Percentiles rank a stretch among this genome's conserved stretches.
Conservation (phyloP, 352 stramenopile genomes). For the Lagenidium giganteum region DNA sequence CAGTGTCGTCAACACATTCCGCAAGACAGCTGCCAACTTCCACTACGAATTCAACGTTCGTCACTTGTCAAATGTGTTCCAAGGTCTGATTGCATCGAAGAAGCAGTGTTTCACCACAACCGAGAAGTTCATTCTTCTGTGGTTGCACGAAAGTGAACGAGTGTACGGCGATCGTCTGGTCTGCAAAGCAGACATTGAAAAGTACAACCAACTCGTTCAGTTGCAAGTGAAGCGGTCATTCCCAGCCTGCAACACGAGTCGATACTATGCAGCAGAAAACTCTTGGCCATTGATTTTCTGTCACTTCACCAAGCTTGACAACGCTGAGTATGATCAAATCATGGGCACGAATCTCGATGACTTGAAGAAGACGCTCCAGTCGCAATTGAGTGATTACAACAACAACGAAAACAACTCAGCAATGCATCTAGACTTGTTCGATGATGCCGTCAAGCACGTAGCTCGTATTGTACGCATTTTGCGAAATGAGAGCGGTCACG, state of each 20-base stretch:
- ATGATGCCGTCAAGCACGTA: constrained; percentile 96
- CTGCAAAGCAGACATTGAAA: constrained; percentile 88
- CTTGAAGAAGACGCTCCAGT: constrained; percentile 86
- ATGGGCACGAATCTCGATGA: constrained; percentile 85
- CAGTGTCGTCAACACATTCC: constrained; percentile 87
- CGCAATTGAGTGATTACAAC: constrained; percentile 92
- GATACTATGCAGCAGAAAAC: constrained; percentile 93
- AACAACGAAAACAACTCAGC: constrained; percentile 94
- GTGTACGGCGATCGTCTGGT: constrained; percentile 95
- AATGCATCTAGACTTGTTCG: constrained; percentile 96
- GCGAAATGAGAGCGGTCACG: constrained; percentile 85
- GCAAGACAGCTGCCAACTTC: constrained; percentile 96
- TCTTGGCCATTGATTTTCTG: constrained; percentile 95
- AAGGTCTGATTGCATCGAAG: constrained; percentile 92
- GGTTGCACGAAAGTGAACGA: constrained; percentile 95
- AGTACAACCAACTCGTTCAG: constrained; percentile 93
- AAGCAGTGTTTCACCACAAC: constrained; percentile 88
- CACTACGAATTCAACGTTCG: constrained; percentile 98
- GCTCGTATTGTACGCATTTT: constrained; percentile 94
- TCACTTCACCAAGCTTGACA: constrained; percentile 93
- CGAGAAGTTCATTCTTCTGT: constrained; percentile 94
- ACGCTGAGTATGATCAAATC: constrained; percentile 93
- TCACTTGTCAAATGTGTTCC: constrained; percentile 95
- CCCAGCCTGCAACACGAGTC: constrained; percentile 85
- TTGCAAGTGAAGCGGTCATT: constrained; percentile 94